Conservation (phyloP, 768 basidiomycete species). For the Sporobolomyces phaffii region DNA sequence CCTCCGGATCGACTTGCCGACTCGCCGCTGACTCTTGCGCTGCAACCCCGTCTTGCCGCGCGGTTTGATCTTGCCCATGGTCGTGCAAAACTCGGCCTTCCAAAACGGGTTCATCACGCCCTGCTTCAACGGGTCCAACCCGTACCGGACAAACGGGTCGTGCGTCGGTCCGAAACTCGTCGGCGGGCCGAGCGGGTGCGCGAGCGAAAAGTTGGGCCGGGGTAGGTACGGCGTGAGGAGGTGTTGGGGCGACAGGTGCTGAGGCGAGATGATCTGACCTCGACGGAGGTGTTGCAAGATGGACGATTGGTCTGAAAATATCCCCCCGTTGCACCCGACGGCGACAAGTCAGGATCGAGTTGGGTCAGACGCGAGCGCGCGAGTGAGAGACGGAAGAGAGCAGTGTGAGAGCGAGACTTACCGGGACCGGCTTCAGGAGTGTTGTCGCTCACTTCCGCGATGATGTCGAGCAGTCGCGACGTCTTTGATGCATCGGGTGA, state of each 20-base stretch:
- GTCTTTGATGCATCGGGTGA: background rate
- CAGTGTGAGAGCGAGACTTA: background rate
- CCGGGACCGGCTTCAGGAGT: slow-evolving; percentile 1
- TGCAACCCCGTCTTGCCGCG: slow-evolving; percentile 36
- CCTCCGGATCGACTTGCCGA: slow-evolving; percentile 36
- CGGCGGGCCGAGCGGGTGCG: slow-evolving; percentile 37
- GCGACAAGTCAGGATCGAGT: too few relatives aligned
- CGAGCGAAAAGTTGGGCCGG: slow-evolving; percentile 20
- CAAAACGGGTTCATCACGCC: slow-evolving; percentile 27
- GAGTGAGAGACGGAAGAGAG: background rate
- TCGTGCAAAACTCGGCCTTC: slow-evolving; percentile 29
- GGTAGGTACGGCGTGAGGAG: slow-evolving; percentile 30
- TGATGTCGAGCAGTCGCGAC: background rate
- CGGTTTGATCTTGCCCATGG: slow-evolving; percentile 37
- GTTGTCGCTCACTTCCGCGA: background rate
- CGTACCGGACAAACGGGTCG: slow-evolving; percentile 34
- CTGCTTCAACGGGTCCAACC: slow-evolving; percentile 20
- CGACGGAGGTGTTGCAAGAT: slow-evolving; percentile 26
- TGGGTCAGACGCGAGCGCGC: background rate
- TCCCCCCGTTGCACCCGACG: too few relatives aligned
- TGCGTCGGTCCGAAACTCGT: slow-evolving; percentile 16
- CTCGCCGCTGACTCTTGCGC: slow-evolving; percentile 31
- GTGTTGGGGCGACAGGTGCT: slow-evolving; percentile 27
- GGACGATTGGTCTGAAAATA: slow-evolving; percentile 24
- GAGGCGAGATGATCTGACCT: slow-evolving; percentile 25